Evolutionary conservation across 2,329 filamentous ascomycete genomes (phyloP).

Genomic region (Fusarium sp.): DNA sequence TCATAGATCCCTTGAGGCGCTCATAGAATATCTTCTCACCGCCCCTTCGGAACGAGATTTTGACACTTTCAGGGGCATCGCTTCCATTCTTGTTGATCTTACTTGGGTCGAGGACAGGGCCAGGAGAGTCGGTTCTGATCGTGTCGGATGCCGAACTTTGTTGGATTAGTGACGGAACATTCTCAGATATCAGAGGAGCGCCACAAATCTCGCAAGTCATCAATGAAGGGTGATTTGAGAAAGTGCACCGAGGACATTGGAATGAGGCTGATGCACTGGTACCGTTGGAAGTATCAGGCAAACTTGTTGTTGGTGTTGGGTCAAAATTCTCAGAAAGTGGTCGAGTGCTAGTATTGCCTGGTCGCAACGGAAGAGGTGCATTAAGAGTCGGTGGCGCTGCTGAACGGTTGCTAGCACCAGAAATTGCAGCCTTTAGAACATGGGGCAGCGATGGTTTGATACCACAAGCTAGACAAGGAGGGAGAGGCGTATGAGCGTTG

Average conservation of each 20-base stretch:
- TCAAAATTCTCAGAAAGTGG: slow-evolving; percentile 24
- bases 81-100: slow-evolving; percentile 51
- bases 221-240: slow-evolving; percentile 90
- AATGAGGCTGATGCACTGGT: slow-evolving; percentile 57
- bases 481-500: slow-evolving; percentile 81
- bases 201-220: slow-evolving; percentile 92
- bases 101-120: slow-evolving; percentile 70
- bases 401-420: slow-evolving; percentile 73
- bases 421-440: slow-evolving; percentile 88
- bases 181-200: slow-evolving; percentile 74
- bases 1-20: slow-evolving; percentile 85
- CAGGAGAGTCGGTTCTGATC: slow-evolving; percentile 79
- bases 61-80: slow-evolving; percentile 81
- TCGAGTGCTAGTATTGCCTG: slow-evolving; percentile 33
- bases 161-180: slow-evolving; percentile 52
- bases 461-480: slow-evolving; percentile 91
- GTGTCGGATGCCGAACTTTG: slow-evolving; percentile 55
- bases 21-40: slow-evolving; percentile 94
- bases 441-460: slow-evolving; percentile 89
- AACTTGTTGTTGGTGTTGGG: slow-evolving; percentile 5
- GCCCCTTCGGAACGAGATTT: slow-evolving; percentile 89
- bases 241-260: slow-evolving; percentile 90
- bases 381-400: slow-evolving; percentile 32
- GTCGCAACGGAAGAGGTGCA: slow-evolving; percentile 52
- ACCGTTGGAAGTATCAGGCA: slow-evolving; percentile 10